phyloP scores from a whole-genome alignment of 345 rosid genomes.

The Linum trigynum region DNA sequence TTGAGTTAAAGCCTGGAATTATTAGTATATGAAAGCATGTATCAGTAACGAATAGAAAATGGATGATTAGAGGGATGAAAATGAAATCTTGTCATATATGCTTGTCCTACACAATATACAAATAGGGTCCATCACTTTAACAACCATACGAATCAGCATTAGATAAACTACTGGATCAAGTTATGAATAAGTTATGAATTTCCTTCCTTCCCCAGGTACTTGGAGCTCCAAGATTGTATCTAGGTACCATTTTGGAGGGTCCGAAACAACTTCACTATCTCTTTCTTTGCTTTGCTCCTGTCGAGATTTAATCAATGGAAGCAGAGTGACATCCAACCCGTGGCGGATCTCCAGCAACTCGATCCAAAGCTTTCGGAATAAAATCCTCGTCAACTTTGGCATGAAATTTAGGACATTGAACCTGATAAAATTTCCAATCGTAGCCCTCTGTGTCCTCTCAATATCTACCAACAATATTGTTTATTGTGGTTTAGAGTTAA shows the following conservation, averaged over 20 bases:
- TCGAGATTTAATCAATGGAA: constrained; percentile 5
- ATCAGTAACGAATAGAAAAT: too few relatives aligned
- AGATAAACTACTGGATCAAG: too few relatives aligned
- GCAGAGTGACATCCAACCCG: background rate
- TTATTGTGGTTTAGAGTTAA: too few relatives aligned
- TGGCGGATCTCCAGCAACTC: constrained; percentile 6
- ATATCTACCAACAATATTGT: background rate
- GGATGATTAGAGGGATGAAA: too few relatives aligned
- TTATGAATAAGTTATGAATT: too few relatives aligned
- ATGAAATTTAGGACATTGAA: constrained; percentile 14
- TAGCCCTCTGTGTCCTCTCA: constrained; percentile 7
- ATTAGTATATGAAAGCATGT: too few relatives aligned
- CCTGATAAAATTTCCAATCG: constrained; percentile 2
- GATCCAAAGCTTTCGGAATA: constrained; percentile 6
- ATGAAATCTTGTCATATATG: too few relatives aligned
- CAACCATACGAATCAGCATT: too few relatives aligned
- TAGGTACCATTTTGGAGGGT: background rate
- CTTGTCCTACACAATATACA: too few relatives aligned
- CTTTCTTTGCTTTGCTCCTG: background rate
- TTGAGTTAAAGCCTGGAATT: too few relatives aligned
- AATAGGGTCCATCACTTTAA: too few relatives aligned
- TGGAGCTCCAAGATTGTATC: constrained; percentile 7
- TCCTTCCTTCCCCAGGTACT: background rate
- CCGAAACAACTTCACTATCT: background rate
- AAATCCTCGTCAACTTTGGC: constrained; percentile 5